Conservation (phyloP, 208 protist species). For the Phytomonas sp. region DNA sequence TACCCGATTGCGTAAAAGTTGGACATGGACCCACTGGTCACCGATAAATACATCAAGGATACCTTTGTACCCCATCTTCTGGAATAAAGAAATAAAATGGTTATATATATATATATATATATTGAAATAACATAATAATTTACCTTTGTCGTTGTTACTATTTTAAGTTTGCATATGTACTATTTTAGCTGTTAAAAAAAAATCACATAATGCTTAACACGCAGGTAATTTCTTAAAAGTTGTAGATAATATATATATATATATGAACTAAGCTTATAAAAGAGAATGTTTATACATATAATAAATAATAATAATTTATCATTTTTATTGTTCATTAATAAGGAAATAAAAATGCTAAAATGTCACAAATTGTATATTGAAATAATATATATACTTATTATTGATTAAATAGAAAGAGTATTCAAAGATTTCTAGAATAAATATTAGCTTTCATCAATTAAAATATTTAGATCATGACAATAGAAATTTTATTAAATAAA, state of each 20-base stretch:
- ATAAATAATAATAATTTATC: background rate
- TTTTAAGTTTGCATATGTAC: background rate
- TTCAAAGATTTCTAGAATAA: background rate
- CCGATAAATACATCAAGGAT: background rate
- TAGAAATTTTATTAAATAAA: background rate
- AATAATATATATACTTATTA: background rate
- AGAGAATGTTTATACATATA: background rate
- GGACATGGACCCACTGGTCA: slow-evolving; percentile 18
- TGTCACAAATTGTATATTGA: background rate
- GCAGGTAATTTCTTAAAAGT: too few relatives aligned
- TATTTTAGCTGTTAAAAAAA: background rate
- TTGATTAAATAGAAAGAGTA: background rate
- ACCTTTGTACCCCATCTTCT: background rate
- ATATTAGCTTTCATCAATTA: background rate
- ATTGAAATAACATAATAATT: slow-evolving; percentile 9
- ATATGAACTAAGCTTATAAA: background rate
- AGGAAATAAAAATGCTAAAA: background rate
- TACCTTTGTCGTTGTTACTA: background rate
- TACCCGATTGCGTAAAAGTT: slow-evolving; percentile 39
- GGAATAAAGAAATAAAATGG: background rate
- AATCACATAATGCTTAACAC: too few relatives aligned
- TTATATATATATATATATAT: slow-evolving; percentile 3
- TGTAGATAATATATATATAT: background rate
- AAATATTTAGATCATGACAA: too few relatives aligned
- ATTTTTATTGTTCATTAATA: too few relatives aligned